These are phyloP conservation scores for Polytolypa hystricis DNA, from an alignment of 2,329 filamentous ascomycete genomes.

Conservation along the genomic window DNA sequence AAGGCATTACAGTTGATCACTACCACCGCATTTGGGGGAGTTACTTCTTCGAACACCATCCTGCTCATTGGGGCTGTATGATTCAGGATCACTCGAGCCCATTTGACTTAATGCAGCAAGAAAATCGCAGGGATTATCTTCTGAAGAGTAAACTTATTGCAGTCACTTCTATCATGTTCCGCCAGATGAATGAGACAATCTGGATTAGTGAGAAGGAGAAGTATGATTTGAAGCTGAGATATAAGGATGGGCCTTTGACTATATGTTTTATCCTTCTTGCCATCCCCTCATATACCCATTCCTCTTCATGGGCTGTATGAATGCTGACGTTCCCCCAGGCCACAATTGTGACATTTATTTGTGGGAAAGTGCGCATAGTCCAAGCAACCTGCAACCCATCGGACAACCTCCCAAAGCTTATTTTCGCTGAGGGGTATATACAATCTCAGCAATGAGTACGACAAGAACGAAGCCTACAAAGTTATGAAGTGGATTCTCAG, in stretches of 20 bases:
- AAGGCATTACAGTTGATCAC: neutral
- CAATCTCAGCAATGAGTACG: conserved; percentile 1
- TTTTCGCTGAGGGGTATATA: conserved; percentile 1
- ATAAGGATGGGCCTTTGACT: conserved; percentile 1
- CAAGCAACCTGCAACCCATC: conserved; percentile 5
- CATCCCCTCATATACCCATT: neutral
- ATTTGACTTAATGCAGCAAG: neutral
- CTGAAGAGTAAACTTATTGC: conserved; percentile 3
- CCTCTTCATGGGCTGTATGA: conserved; percentile 1
- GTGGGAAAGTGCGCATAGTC: conserved; percentile 2
- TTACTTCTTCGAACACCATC: conserved; percentile 3
- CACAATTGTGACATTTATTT: conserved; percentile 2
- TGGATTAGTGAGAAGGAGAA: conserved; percentile 1
- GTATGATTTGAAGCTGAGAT: conserved; percentile 2
- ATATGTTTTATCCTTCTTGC: conserved; percentile 1
- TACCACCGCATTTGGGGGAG: conserved; percentile 2
- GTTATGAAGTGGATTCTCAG: conserved; percentile 3
- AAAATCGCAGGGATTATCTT: conserved; percentile 4
- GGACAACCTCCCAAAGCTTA: neutral
- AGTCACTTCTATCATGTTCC: conserved; percentile 3
- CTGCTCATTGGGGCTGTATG: conserved; percentile 3
- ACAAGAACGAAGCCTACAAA: neutral
- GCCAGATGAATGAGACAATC: conserved; percentile 3
- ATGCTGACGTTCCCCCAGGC: conserved; percentile 1
- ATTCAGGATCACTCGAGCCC: conserved; percentile 3